Evolutionary conservation across 139 green algal species (phyloP).

Genomic region (Asterochloris erici): DNA sequence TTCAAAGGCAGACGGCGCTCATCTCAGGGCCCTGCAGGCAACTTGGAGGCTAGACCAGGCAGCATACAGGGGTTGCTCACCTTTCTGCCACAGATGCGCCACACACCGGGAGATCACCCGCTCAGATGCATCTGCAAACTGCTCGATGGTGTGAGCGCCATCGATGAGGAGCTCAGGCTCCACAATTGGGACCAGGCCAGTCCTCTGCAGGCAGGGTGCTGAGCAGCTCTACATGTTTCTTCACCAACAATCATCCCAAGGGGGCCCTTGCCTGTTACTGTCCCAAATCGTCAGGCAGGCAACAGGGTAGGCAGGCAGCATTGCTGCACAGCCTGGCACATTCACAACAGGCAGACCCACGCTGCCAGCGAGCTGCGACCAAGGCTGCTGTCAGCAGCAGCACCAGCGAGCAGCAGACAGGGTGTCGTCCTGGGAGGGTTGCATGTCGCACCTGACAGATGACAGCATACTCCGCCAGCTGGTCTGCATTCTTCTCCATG

Average conservation of each 20-base stretch:
- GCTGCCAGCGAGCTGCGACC: background rate
- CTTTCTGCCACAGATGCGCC: slow-evolving; percentile 27
- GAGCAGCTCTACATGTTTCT: too few relatives aligned
- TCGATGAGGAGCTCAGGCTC: slow-evolving; percentile 96
- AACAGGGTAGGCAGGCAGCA: background rate
- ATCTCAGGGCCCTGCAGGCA: too few relatives aligned
- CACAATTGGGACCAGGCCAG: slow-evolving; percentile 90
- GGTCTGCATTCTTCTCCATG: slow-evolving; percentile 74
- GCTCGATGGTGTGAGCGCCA: slow-evolving; percentile 67
- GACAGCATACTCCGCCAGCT: slow-evolving; percentile 88
- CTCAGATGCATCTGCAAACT: slow-evolving; percentile 32
- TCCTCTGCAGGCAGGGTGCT: slow-evolving; percentile 29
- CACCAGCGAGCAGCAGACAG: background rate
- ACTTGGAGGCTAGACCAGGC: too few relatives aligned
- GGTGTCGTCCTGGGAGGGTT: background rate
- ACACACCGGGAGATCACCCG: slow-evolving; percentile 27
- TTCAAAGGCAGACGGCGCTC: too few relatives aligned
- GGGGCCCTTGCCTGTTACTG: background rate
- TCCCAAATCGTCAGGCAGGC: background rate
- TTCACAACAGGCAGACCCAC: background rate
- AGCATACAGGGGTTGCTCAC: too few relatives aligned
- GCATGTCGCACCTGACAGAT: slow-evolving; percentile 69
- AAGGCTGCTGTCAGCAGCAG: background rate
- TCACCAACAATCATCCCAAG: background rate
- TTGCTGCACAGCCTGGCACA: background rate